Evolutionary conservation across 163 green algal genomes (phyloP).

Genomic region (Chlorella variabilis): DNA sequence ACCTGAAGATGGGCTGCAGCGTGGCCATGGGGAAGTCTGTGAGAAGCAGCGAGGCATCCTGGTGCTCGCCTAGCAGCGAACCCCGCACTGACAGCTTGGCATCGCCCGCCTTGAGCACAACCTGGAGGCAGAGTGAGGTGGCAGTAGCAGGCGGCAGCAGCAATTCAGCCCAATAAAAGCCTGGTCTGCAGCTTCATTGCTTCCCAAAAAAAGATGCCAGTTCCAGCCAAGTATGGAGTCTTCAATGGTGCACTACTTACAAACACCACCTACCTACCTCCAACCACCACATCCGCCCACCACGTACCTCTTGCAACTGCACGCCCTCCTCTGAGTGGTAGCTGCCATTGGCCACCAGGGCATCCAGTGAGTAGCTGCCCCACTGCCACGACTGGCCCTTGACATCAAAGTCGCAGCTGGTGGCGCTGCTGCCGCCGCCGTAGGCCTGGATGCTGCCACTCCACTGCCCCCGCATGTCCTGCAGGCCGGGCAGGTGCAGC

Average conservation of each 20-base stretch:
- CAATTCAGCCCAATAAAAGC: too few species aligned
- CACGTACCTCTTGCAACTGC: slow-evolving; percentile 78
- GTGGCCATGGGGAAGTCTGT: slow-evolving; percentile 84
- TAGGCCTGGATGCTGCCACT: slow-evolving; percentile 76
- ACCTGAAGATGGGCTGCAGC: slow-evolving; percentile 74
- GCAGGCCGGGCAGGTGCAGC: slow-evolving; percentile 67
- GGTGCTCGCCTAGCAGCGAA: slow-evolving; percentile 74
- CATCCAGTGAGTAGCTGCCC: slow-evolving; percentile 74
- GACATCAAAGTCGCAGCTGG: slow-evolving; percentile 80
- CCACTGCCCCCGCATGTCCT: slow-evolving; percentile 85
- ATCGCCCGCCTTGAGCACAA: slow-evolving; percentile 56
- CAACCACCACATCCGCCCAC: too few species aligned
- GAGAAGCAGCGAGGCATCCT: slow-evolving; percentile 81
- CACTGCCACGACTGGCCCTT: slow-evolving; percentile 76
- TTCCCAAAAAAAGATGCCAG: too few species aligned
- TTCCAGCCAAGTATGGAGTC: too few species aligned
- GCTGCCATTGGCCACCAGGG: slow-evolving; percentile 62
- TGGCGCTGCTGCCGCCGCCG: slow-evolving; percentile 67
- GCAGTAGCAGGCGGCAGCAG: too few species aligned
- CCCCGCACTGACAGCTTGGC: slow-evolving; percentile 67
- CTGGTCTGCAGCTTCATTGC: too few species aligned
- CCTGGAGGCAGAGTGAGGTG: slow-evolving; percentile 8
- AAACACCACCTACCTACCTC: too few species aligned
- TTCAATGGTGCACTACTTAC: too few species aligned
- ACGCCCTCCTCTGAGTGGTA: slow-evolving; percentile 80